phyloP scores from a whole-genome alignment of 352 stramenopile genomes.

The Globisporangium cylindrosporum region DNA sequence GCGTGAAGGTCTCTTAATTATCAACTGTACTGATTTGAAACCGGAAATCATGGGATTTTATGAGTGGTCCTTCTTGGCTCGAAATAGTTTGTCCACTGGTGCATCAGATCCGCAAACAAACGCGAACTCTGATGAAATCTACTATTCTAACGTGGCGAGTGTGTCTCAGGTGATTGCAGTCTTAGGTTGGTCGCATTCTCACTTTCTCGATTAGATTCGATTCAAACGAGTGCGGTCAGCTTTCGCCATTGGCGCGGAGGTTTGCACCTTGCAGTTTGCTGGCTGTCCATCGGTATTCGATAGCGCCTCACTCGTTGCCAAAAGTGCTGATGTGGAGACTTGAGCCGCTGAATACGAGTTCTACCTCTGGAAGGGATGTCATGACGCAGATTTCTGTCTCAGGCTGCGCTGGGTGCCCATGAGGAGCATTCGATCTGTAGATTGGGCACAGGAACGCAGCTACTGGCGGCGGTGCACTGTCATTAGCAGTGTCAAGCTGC shows the following conservation, averaged over 20 bases:
- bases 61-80: neutral
- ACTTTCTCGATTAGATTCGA: no score
- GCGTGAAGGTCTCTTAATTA: neutral
- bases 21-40: neutral
- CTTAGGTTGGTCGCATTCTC: no score
- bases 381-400: constrained; percentile 26
- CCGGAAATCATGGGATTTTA: neutral
- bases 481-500: neutral
- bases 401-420: neutral
- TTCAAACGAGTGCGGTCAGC: no score
- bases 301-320: neutral
- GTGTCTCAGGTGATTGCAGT: no score
- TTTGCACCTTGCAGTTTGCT: no score
- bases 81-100: neutral
- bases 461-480: neutral
- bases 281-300: no score
- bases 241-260: no score
- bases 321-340: constrained; percentile 18
- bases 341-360: constrained; percentile 36
- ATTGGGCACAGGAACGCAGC: constrained; percentile 31
- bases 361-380: constrained; percentile 21
- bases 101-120: no score
- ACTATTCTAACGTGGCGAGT: no score
- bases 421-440: constrained; percentile 1
- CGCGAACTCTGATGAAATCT: no score